Evolutionary conservation across 2,329 filamentous ascomycete species (phyloP).

Genomic region (Colletotrichum paranaense): DNA sequence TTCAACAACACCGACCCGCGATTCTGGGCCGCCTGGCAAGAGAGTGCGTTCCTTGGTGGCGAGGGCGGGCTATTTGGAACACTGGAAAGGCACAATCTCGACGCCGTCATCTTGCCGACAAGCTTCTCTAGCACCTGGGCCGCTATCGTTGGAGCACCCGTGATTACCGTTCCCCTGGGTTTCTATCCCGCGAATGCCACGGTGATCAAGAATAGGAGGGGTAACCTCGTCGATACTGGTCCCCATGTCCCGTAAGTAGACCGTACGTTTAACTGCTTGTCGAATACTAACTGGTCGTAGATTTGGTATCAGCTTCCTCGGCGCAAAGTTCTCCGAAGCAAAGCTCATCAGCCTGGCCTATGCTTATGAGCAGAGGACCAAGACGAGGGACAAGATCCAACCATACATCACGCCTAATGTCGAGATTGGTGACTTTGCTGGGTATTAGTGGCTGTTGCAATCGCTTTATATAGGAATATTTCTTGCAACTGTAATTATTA

Average conservation of each 20-base stretch:
- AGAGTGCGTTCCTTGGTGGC: constrained; percentile 64
- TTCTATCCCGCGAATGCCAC: constrained; percentile 43
- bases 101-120: constrained; percentile 71
- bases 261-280: fast-evolving
- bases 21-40: constrained; percentile 68
- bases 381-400: constrained; percentile 40
- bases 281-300: background rate
- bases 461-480: background rate
- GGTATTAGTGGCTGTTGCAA: background rate
- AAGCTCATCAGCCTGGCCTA: constrained; percentile 73
- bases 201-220: constrained; percentile 29
- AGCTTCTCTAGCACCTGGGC: constrained; percentile 37
- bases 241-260: constrained; percentile 37
- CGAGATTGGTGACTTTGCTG: constrained; percentile 43
- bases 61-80: constrained; percentile 71
- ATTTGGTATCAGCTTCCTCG: constrained; percentile 74
- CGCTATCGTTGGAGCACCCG: constrained; percentile 50
- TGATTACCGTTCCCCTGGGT: constrained; percentile 72
- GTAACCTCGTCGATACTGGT: constrained; percentile 33
- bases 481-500: background rate
- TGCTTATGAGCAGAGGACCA: constrained; percentile 73
- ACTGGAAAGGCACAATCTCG: constrained; percentile 63
- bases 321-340: constrained; percentile 68
- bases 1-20: constrained; percentile 66
- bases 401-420: constrained; percentile 46